Evolutionary conservation across 2,329 filamentous ascomycete genomes (phyloP).

Genomic region (Ophiostoma triangulosporum): DNA sequence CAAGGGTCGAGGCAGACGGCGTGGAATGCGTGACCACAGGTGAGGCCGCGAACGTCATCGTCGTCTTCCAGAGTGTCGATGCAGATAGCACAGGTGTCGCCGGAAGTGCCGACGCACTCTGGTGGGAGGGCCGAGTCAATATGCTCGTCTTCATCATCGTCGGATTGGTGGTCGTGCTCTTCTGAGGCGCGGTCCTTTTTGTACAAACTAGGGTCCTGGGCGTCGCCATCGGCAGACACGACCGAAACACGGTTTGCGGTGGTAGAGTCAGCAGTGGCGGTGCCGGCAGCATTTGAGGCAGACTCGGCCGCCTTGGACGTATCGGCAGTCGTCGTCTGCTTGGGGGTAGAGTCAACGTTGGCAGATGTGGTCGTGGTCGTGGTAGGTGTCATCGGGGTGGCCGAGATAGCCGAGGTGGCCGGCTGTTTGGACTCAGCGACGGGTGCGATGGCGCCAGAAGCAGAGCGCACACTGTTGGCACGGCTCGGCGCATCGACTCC

Average conservation of each 20-base stretch:
- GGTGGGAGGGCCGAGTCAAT: constrained; percentile 71
- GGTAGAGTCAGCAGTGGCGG: background rate
- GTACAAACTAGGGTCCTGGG: constrained; percentile 12
- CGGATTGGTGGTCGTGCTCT: constrained; percentile 28
- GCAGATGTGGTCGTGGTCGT: background rate
- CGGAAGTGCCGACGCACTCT: constrained; percentile 66
- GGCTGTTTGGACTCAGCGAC: constrained; percentile 25
- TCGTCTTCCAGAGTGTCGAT: constrained; percentile 89
- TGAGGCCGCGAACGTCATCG: constrained; percentile 85
- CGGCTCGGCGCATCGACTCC: constrained; percentile 67
- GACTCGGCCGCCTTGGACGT: background rate
- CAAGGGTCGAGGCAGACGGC: constrained; percentile 91
- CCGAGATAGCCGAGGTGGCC: background rate
- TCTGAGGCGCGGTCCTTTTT: constrained; percentile 16
- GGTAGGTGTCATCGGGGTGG: background rate
- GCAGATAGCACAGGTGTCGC: constrained; percentile 93
- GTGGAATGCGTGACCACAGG: constrained; percentile 97
- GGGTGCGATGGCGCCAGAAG: constrained; percentile 33
- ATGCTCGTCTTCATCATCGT: constrained; percentile 51
- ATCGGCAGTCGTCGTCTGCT: background rate
- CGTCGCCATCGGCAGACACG: constrained; percentile 6
- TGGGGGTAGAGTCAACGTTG: background rate
- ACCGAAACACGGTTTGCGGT: background rate
- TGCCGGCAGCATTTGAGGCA: background rate
- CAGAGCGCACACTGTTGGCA: constrained; percentile 58